Percentiles rank a stretch among this genome's conserved stretches.
These are phyloP conservation scores for Thielaviopsis ethacetica DNA, from an alignment of 2,329 filamentous ascomycete genomes.

Conservation along the genomic window DNA sequence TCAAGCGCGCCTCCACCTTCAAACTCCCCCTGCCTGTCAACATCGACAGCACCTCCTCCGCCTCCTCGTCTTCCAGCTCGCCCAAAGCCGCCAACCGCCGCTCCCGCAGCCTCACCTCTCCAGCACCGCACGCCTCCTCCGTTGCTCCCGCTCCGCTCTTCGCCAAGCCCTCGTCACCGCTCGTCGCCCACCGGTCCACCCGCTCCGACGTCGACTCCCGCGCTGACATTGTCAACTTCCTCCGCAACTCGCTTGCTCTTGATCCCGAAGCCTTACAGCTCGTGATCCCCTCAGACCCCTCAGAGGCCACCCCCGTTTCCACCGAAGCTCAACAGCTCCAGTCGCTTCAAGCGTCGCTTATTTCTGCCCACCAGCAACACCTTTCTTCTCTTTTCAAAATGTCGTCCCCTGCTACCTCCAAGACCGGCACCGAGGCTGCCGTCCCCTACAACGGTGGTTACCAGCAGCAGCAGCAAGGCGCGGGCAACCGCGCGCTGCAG, in stretches of 20 bases:
- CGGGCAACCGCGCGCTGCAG: conserved; percentile 16
- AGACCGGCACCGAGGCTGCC: conserved; percentile 14
- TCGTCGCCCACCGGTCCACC: not conserved
- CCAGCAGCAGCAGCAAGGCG: conserved; percentile 14
- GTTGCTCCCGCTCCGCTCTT: not conserved
- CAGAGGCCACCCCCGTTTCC: conserved; percentile 1
- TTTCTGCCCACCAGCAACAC: conserved; percentile 11
- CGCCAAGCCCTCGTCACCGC: not conserved
- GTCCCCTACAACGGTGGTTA: conserved; percentile 18
- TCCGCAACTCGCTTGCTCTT: conserved; percentile 15
- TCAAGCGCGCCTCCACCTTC: conserved; percentile 12
- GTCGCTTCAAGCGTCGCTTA: conserved; percentile 5
- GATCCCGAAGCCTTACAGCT: conserved; percentile 30
- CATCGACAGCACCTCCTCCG: conserved; percentile 9
- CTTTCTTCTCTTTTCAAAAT: conserved; percentile 10
- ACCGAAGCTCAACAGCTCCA: conserved; percentile 4
- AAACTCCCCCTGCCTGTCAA: conserved; percentile 13
- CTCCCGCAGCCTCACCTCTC: conserved; percentile 6
- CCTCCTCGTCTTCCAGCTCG: conserved; percentile 2
- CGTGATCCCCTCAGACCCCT: conserved; percentile 6
- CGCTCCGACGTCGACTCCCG: conserved; percentile 6
- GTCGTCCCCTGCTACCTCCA: conserved; percentile 16
- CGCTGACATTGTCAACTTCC: conserved; percentile 4
- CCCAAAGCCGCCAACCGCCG: not conserved
- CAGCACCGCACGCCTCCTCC: not conserved